These are phyloP conservation scores for Solidago caesia DNA, from an alignment of 129 eudicot genomes.

Conservation along the genomic window DNA sequence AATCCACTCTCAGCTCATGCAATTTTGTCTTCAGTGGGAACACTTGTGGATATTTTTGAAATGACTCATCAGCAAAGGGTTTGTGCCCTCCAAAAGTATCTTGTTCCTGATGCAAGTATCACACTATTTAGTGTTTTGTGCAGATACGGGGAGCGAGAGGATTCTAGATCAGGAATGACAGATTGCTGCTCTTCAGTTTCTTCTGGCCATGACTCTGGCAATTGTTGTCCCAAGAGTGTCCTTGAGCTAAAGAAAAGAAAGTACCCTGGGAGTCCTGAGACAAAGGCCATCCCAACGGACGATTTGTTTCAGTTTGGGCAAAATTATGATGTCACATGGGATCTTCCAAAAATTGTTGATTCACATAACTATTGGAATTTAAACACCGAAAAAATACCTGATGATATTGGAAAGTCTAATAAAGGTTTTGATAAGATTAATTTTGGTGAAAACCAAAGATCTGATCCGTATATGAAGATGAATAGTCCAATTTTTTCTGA, in stretches of 20 bases:
- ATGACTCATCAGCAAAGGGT: conserved; percentile 53
- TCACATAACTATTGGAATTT: conserved; percentile 31
- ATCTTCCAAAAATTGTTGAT: conserved; percentile 2
- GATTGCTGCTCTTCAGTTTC: conserved; percentile 94
- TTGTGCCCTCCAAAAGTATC: conserved; percentile 55
- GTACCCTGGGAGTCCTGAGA: conserved; percentile 32
- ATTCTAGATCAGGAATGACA: conserved; percentile 81
- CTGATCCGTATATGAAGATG: conserved; percentile 27
- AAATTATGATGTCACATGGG: conserved; percentile 33
- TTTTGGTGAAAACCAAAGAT: conserved; percentile 32
- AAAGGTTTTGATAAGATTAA: conserved; percentile 35
- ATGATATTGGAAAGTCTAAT: conserved; percentile 30
- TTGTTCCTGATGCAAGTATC: conserved; percentile 71
- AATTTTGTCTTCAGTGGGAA: conserved; percentile 63
- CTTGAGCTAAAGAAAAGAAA: conserved; percentile 55
- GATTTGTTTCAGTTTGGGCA: conserved; percentile 32
- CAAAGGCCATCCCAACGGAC: conserved; percentile 25
- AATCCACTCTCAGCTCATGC: conserved; percentile 96
- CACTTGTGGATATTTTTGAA: conserved; percentile 62
- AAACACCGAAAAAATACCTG: conserved; percentile 32
- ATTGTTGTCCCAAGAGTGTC: conserved; percentile 38
- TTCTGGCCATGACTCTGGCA: conserved; percentile 65
- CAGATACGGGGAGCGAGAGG: conserved; percentile 85
- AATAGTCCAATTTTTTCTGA: conserved; percentile 31
- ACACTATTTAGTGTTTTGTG: conserved; percentile 51